These are phyloP conservation scores for Globisporangium mamillatum DNA, from an alignment of 352 stramenopile genomes.

Conservation along the genomic window DNA sequence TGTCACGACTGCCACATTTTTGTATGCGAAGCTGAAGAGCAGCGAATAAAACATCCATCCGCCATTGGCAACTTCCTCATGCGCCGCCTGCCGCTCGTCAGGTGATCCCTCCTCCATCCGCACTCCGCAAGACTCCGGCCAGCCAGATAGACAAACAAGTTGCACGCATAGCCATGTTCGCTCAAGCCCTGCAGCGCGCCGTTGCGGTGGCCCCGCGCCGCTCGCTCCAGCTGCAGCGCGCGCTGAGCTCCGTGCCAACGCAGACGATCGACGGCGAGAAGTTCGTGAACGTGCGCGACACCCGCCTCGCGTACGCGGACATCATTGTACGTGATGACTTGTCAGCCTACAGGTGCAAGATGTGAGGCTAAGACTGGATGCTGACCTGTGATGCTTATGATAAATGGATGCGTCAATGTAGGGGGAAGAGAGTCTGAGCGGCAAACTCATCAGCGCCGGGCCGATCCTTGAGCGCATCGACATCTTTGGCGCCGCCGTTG, in stretches of 20 bases:
- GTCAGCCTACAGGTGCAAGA: no score
- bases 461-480: slow-evolving; percentile 51
- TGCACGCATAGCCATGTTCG: not conserved
- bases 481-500: slow-evolving; percentile 62
- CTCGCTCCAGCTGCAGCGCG: not conserved
- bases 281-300: slow-evolving; percentile 49
- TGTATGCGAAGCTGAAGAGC: not conserved
- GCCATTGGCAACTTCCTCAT: not conserved
- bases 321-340: slow-evolving; percentile 42
- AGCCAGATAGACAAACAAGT: not conserved
- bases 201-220: not conserved
- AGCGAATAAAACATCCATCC: slow-evolving; percentile 1
- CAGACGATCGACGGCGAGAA: slow-evolving; percentile 27
- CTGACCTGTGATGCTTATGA: not conserved
- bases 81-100: not conserved
- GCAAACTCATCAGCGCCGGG: slow-evolving; percentile 48
- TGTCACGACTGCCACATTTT: not conserved
- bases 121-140: slow-evolving; percentile 1
- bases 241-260: slow-evolving; percentile 29
- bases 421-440: slow-evolving; percentile 50
- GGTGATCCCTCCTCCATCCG: not conserved
- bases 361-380: not conserved
- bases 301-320: slow-evolving; percentile 51
- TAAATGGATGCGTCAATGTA: slow-evolving; percentile 10
- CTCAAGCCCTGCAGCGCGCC: slow-evolving; percentile 10